A percentile compares a stretch with the other conserved stretches of the same genome.
Evolutionary conservation across 495 filamentous ascomycete genomes (phyloP).

Genomic region (Xylaria castorea): DNA sequence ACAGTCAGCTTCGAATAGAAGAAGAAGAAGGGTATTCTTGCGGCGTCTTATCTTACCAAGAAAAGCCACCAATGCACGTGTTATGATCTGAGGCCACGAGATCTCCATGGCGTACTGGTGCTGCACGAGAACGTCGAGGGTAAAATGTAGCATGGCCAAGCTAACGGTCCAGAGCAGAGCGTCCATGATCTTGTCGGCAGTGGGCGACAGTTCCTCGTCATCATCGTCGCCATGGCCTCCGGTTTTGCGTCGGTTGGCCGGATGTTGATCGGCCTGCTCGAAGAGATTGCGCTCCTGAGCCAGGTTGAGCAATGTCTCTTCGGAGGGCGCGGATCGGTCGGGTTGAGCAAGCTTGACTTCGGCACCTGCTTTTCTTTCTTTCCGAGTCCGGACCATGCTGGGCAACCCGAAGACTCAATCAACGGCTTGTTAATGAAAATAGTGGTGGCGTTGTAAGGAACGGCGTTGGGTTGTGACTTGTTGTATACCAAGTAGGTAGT

Average conservation of each 20-base stretch:
- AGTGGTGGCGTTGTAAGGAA: neutral
- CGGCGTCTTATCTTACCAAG: slow-evolving; percentile 49
- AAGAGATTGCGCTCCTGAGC: slow-evolving; percentile 65
- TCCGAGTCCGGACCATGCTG: slow-evolving; percentile 54
- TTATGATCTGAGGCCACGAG: slow-evolving; percentile 61
- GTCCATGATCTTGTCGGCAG: slow-evolving; percentile 60
- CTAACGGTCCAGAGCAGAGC: slow-evolving; percentile 73
- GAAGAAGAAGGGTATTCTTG: neutral
- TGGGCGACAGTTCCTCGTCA: slow-evolving; percentile 44
- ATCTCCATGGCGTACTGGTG: slow-evolving; percentile 84
- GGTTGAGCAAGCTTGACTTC: slow-evolving; percentile 65
- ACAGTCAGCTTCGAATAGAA: slow-evolving; percentile 30
- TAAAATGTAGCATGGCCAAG: slow-evolving; percentile 82
- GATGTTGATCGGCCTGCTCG: slow-evolving; percentile 43
- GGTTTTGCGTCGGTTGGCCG: slow-evolving; percentile 40
- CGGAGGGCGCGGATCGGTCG: slow-evolving; percentile 59
- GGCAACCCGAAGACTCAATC: neutral
- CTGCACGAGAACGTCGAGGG: slow-evolving; percentile 87
- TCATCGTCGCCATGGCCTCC: slow-evolving; percentile 34
- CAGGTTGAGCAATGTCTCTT: slow-evolving; percentile 68
- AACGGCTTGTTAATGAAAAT: neutral
- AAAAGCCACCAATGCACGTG: slow-evolving; percentile 57
- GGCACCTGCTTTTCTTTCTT: slow-evolving; percentile 54
- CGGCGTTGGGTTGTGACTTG: neutral
- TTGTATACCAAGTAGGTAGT: neutral